Evolutionary conservation across 1,284 basidiomycete species (phyloP), one percentile per base, ranked within the genome.

Genomic region (Grifola frondosa): DNA sequence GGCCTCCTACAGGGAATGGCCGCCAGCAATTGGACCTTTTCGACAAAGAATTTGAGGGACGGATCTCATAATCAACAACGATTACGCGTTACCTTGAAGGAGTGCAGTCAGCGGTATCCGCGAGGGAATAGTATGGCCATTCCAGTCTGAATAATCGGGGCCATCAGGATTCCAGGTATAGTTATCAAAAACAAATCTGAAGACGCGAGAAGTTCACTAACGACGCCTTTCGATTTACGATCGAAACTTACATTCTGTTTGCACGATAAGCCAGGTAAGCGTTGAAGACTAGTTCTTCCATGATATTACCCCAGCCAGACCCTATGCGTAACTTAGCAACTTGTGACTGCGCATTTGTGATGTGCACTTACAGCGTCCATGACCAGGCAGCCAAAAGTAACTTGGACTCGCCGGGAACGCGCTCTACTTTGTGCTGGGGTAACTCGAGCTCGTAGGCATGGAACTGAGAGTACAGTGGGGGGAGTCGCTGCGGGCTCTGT

Each of bases 81-180:
- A 29, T 6, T 17, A 16, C 6, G 12, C n/a, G 31, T 22, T 24
- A 63, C 62, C 81, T 1, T 73, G 69, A 22, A 84, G 66, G 47
- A 82, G 77, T 1, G 80, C 78, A 28, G 79, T 77, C 17, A 85
- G 57, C 0, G 84, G 84, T 29, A 84, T 72, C 4, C 70, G 68
- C 0, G 76, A 68, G 2, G 81, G 78, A 72, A 65, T 37, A 71
- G 72, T 6, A 63, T 59, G 50, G 68, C 72, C 13, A 71, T 75
- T 41, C 41, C 52, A 62, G 30, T 50, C 44, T 4, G 60, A 43
- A 39, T 59, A 64, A 36, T 54, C 53, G 11, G 42, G 36, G 19
- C 40, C 33, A 28, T 56, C 40, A 20, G 44, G 42, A 31, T 58
- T 59, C 81, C 81, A 84, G 15, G 73, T 73, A 47, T 82, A 84